These are phyloP conservation scores for Fusarium pseudoanthophilum DNA, from an alignment of 2,329 filamentous ascomycete genomes.

Conservation along the genomic window DNA sequence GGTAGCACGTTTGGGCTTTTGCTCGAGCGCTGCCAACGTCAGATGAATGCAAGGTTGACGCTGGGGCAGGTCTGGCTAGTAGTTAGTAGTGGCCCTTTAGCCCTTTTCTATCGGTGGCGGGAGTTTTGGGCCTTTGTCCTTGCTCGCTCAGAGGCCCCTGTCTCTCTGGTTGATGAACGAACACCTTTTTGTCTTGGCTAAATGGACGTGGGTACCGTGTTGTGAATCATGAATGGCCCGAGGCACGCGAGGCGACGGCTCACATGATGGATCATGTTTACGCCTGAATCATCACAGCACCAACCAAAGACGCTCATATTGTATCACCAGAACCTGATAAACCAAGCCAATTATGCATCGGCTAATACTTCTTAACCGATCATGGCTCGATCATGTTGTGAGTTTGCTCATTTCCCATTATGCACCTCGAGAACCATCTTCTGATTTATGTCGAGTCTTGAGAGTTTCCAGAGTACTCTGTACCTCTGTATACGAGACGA, in stretches of 20 bases:
- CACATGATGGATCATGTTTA: conserved; percentile 42
- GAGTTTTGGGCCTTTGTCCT: not conserved
- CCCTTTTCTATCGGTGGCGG: not conserved
- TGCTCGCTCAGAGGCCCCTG: not conserved
- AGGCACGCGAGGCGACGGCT: conserved; percentile 29
- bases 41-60: conserved; percentile 36
- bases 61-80: conserved; percentile 1
- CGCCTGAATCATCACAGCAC: conserved; percentile 31
- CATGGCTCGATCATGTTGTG: not conserved
- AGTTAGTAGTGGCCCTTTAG: not conserved
- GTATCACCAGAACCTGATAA: not conserved
- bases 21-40: conserved; percentile 16
- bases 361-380: not conserved
- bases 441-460: not conserved
- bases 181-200: not conserved
- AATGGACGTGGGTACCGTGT: conserved; percentile 1
- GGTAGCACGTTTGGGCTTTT: conserved; percentile 8
- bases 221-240: conserved; percentile 26
- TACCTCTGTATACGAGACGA: not conserved
- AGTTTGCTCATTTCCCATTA: not conserved
- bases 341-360: not conserved
- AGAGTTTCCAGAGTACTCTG: not conserved
- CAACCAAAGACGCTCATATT: not conserved
- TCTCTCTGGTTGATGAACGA: not conserved
- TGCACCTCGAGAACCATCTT: not conserved